Evolutionary conservation across 257 asterid genomes (phyloP), one percentile per base, ranked within the genome.

Genomic region (Nicotiana benthamiana): DNA sequence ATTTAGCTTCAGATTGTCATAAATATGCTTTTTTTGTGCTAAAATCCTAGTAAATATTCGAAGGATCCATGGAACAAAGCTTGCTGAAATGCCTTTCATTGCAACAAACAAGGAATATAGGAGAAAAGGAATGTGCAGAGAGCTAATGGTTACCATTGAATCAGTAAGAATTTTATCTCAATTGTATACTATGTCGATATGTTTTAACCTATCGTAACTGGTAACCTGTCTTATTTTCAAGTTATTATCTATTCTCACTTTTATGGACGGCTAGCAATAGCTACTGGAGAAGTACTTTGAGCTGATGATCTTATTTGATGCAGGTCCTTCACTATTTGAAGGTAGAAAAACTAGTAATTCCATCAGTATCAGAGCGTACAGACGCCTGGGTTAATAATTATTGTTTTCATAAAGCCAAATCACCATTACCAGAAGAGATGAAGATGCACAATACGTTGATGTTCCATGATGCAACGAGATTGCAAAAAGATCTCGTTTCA

Each of bases 51-150:
- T 83, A 54, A 7, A 40, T 48, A 22, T 67, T 24, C 18, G 9
- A 52, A 89, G 97, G 86, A 84, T 90, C 56, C 92, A 89, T 80
- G 97, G 91, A 68, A 86, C 87, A 74, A 87, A 76, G 60, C 85
- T 92, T 26, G 89, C 88, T 20, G 92, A 92, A 82, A 92, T 92
- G 93, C 93, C 94, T 7, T 92, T 90, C 80, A 87, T 92, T 64
- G 92, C 91, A 46, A 92, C 93, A 28, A 75, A 85, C 75, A 82
- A 83, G 48, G 75, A 17, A 17, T 82, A 89, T 56, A 80, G 97
- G 80, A 15, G 85, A 83, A 82, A 66, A 82, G 93, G 96, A 76
- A 91, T 89, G 92, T 90, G 93, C 84, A 89, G 36, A 80, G 88
- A 75, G 62, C 66, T 91, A 46, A 75, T 91, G 91, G 32, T 22